Conservation (phyloP, 2,329 filamentous ascomycete species). For the Aureobasidium lini region DNA sequence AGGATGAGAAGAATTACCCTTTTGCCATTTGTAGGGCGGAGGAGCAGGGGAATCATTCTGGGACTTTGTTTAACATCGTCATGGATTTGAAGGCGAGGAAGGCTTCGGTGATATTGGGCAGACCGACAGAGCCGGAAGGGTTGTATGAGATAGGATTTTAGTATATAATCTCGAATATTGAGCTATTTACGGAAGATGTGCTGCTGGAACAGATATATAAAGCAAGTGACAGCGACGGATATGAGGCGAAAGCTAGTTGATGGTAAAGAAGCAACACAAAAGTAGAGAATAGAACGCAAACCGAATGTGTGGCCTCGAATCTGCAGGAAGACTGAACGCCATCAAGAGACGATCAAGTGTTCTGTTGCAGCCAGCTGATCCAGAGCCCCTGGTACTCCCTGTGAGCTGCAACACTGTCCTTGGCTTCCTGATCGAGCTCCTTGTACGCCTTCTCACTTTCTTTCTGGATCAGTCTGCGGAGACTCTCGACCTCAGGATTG, state of each 20-base stretch:
- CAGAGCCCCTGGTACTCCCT: background rate
- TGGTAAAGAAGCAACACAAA: background rate
- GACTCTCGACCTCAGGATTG: background rate
- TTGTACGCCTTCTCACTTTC: background rate
- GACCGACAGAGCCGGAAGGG: slow-evolving; percentile 26
- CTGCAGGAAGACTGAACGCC: too few relatives aligned
- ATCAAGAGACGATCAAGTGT: background rate
- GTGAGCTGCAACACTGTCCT: background rate
- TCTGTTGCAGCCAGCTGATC: background rate
- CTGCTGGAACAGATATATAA: background rate
- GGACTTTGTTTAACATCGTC: slow-evolving; percentile 32
- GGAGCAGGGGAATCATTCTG: slow-evolving; percentile 19
- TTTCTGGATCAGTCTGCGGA: background rate
- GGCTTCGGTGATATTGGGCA: slow-evolving; percentile 26
- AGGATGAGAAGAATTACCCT: slow-evolving; percentile 35
- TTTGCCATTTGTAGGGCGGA: slow-evolving; percentile 29
- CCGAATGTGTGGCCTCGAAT: too few relatives aligned
- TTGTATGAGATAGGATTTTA: slow-evolving; percentile 20
- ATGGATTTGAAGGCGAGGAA: slow-evolving; percentile 28
- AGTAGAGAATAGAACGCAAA: background rate
- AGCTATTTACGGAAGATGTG: slow-evolving; percentile 3
- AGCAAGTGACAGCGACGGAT: background rate
- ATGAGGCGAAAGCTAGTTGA: background rate
- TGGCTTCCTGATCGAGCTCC: slow-evolving; percentile 1
- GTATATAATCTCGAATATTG: background rate